Percentiles rank a stretch among this genome's conserved stretches.
Conservation (phyloP, 2,329 filamentous ascomycete genomes). For the Mycosphaerella sp. region DNA sequence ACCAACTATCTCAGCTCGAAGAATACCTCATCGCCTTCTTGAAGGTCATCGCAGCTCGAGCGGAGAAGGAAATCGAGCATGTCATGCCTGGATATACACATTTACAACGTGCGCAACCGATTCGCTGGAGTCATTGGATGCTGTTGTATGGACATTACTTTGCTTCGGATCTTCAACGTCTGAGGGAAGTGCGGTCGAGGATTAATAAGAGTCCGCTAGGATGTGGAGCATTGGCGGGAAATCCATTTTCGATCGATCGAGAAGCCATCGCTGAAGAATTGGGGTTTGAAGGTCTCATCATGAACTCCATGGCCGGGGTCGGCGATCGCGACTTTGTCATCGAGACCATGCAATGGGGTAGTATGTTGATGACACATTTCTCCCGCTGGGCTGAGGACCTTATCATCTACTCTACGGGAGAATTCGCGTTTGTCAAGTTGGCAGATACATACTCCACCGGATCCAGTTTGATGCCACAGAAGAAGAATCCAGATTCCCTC, state of each 20-base stretch:
- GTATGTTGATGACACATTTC: slow-evolving; percentile 72
- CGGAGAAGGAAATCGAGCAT: slow-evolving; percentile 67
- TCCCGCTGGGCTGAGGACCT: slow-evolving; percentile 78
- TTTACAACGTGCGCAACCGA: slow-evolving; percentile 72
- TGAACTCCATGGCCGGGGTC: slow-evolving; percentile 71
- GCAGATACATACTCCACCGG: slow-evolving; percentile 77
- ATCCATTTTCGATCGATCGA: slow-evolving; percentile 76
- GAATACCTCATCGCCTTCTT: slow-evolving; percentile 62
- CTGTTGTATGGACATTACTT: slow-evolving; percentile 69
- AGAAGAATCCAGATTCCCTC: slow-evolving; percentile 74
- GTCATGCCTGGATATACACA: slow-evolving; percentile 89
- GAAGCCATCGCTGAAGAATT: slow-evolving; percentile 72
- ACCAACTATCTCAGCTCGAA: slow-evolving; percentile 66
- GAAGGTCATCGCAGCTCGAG: slow-evolving; percentile 60
- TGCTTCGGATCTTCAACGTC: slow-evolving; percentile 65
- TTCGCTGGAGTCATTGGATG: slow-evolving; percentile 78
- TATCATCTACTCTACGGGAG: slow-evolving; percentile 71
- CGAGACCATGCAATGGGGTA: slow-evolving; percentile 74
- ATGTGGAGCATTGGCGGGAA: slow-evolving; percentile 71
- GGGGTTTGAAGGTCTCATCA: slow-evolving; percentile 67
- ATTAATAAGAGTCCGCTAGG: slow-evolving; percentile 69
- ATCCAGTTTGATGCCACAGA: slow-evolving; percentile 72
- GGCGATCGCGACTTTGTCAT: slow-evolving; percentile 76
- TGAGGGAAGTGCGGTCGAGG: slow-evolving; percentile 65
- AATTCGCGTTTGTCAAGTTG: slow-evolving; percentile 69